Base-by-base conservation (phyloP, 2,329 filamentous ascomycete species). In the Neoarthrinium moseri region DNA sequence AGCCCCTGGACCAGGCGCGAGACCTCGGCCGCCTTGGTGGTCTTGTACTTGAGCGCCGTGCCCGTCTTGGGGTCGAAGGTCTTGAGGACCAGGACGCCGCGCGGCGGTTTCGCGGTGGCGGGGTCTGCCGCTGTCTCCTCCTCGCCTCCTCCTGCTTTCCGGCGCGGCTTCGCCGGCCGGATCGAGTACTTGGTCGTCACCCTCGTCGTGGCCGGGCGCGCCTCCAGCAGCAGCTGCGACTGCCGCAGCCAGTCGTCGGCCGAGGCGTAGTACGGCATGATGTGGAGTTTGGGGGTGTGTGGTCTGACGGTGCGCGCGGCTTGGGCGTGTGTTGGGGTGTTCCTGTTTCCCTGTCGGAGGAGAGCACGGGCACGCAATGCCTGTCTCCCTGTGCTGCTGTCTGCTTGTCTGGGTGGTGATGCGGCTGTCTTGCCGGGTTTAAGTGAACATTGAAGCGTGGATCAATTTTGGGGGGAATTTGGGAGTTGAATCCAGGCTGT, bases 161-260 rank as follows among this genome's bases (percentile, higher is more conserved):
- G 35, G 20, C 49, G 50, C 22, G 51, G 32, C 15, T 51, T 21
- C 51, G 53, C 36, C 55, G 52, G 10, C 43, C 35, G 34, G 49
- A 92, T 83, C 64, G 83, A 86, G 81, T 97, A 99, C 76, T 88
- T 91, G 53, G 91, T 96, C 56, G 90, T 95, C 72, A 97, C 89
- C 61, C 84, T 82, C 38, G 92, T 91, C 32, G 88, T 91, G 26
- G 81, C 81, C 4, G 94, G 94, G 38, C 89, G 84, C 46, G 94
- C 92, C 70, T 94, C 82, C 45, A 99, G 76, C 47, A 99, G 84
- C 50, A 91, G 82, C 15, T 84, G 75, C 12, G 92, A 96, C 68
- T 96, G 87, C 59, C 87, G 84, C 56, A 96, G 87, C 87, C 91
- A 99, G 72, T 91, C 86, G 69, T 95, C 86, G 68, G 88, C 88